Evolutionary conservation across 176 grass and related monocot genomes (phyloP).

Genomic region (Musa acuminata): DNA sequence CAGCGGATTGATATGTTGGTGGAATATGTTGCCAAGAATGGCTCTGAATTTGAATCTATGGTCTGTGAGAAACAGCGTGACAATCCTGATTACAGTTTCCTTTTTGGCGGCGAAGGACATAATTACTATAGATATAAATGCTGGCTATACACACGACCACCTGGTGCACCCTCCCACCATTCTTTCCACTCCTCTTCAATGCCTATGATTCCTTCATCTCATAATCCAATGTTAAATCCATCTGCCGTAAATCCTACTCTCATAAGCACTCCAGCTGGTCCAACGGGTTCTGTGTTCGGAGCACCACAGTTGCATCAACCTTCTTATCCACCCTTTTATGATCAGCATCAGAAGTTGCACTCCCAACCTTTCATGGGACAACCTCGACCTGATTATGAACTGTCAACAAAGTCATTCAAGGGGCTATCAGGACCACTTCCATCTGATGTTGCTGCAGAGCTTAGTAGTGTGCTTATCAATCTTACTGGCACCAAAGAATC

Average conservation of each 20-base stretch:
- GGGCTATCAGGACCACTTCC: conserved; percentile 68
- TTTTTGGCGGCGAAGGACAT: conserved; percentile 92
- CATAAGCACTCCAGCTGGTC: conserved; percentile 19
- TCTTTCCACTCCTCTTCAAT: conserved; percentile 35
- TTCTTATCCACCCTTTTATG: conserved; percentile 54
- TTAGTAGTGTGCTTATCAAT: conserved; percentile 53
- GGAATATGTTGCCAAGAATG: conserved; percentile 89
- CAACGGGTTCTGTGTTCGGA: conserved; percentile 29
- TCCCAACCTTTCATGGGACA: conserved; percentile 44
- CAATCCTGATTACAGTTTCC: conserved; percentile 83
- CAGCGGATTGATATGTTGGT: conserved; percentile 95
- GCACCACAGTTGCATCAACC: conserved; percentile 46
- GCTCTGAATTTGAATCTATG: conserved; percentile 75
- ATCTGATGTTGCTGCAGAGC: conserved; percentile 67
- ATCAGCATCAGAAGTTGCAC: conserved; percentile 40
- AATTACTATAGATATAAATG: conserved; percentile 90
- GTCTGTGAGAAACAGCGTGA: conserved; percentile 95
- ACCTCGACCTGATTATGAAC: conserved; percentile 45
- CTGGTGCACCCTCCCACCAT: conserved; percentile 27
- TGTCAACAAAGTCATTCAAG: conserved; percentile 41
- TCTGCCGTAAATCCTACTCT: conserved; percentile 28
- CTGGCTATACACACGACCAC: conserved; percentile 34
- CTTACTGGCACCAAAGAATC: conserved; percentile 95
- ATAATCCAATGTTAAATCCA: conserved; percentile 23
- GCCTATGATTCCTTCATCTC: conserved; percentile 31